These are phyloP conservation scores for Aureobasidium lini DNA, from an alignment of 2,329 filamentous ascomycete genomes.

Conservation along the genomic window DNA sequence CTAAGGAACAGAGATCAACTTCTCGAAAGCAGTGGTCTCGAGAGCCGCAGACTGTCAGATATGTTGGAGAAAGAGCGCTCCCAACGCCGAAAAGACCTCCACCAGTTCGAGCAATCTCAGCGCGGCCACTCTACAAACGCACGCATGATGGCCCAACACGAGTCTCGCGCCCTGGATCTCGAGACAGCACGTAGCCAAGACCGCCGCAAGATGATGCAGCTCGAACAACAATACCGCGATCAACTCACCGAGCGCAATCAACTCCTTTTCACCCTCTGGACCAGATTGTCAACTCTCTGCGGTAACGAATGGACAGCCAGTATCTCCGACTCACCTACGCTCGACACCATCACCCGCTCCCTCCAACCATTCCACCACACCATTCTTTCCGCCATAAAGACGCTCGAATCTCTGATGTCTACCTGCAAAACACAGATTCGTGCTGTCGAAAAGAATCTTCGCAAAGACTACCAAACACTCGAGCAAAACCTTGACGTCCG, in stretches of 20 bases:
- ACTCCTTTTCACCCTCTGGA: constrained; percentile 83
- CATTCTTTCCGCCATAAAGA: constrained; percentile 76
- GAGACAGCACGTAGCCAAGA: constrained; percentile 73
- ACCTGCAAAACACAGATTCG: constrained; percentile 75
- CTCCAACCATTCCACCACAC: constrained; percentile 87
- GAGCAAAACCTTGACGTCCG: constrained; percentile 74
- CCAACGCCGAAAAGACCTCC: constrained; percentile 75
- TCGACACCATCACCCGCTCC: constrained; percentile 79
- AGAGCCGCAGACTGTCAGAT: constrained; percentile 76
- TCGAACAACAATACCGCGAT: constrained; percentile 77
- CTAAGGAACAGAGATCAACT: constrained; percentile 84
- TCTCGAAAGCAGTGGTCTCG: constrained; percentile 80
- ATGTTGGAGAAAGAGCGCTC: constrained; percentile 86
- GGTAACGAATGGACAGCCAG: constrained; percentile 86
- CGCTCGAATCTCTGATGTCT: constrained; percentile 70
- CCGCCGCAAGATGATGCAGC: constrained; percentile 62
- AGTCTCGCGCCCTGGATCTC: constrained; percentile 76
- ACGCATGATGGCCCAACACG: constrained; percentile 78
- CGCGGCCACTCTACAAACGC: constrained; percentile 81
- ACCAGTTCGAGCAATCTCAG: constrained; percentile 80
- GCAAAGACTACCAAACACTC: constrained; percentile 80
- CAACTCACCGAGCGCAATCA: constrained; percentile 86
- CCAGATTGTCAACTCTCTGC: constrained; percentile 74
- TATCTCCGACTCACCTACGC: constrained; percentile 79
- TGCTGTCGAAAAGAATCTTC: constrained; percentile 79